Conservation (phyloP, 805 yeast genomes). For the Candida tibetensis region DNA sequence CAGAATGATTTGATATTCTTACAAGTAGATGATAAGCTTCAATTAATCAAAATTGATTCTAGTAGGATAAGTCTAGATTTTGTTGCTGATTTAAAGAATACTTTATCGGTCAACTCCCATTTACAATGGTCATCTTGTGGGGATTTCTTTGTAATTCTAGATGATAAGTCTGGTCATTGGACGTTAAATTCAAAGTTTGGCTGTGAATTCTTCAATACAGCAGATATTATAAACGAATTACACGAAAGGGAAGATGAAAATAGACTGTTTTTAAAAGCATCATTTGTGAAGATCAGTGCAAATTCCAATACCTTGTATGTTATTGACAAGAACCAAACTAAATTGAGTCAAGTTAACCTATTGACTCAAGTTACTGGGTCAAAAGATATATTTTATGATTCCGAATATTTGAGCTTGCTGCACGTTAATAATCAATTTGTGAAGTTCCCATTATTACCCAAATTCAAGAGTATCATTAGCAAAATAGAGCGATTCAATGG, state of each 20-base stretch:
- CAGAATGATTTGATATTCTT: conserved; percentile 19
- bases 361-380: conserved; percentile 8
- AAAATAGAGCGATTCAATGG: conserved; percentile 23
- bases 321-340: conserved; percentile 14
- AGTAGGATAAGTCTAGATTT: conserved; percentile 1
- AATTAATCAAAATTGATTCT: conserved; percentile 9
- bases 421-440: conserved; percentile 17
- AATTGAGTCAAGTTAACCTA: conserved; percentile 23
- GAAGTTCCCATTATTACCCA: conserved; percentile 31
- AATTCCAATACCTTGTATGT: conserved; percentile 22
- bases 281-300: conserved; percentile 22
- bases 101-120: not conserved
- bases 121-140: conserved; percentile 39
- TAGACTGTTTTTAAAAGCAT: conserved; percentile 24
- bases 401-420: conserved; percentile 25
- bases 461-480: conserved; percentile 25
- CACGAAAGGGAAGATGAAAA: conserved; percentile 12
- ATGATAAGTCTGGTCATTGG: conserved; percentile 26
- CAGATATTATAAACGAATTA: conserved; percentile 21
- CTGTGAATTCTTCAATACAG: conserved; percentile 25
- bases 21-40: conserved; percentile 6
- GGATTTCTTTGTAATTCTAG: conserved; percentile 23
- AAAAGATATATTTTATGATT: conserved; percentile 21
- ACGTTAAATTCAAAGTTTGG: conserved; percentile 35
- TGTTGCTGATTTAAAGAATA: not conserved